Conservation (phyloP, 108 stramenopile genomes). For the Fistulifera pelliculosa region DNA sequence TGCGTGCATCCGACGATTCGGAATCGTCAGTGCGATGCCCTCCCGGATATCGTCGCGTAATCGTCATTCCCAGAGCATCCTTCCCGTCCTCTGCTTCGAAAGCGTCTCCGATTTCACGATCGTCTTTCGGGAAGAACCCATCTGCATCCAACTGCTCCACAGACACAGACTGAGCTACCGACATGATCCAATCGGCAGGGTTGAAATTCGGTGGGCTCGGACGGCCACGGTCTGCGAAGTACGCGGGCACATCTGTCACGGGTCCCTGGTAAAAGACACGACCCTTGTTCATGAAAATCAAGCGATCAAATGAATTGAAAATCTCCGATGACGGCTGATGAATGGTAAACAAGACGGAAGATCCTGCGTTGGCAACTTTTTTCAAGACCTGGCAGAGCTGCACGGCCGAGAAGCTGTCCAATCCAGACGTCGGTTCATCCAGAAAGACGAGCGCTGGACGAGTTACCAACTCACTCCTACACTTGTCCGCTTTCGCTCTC, state of each 20-base stretch:
- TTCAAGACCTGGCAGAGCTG: conserved; percentile 41
- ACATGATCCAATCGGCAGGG: conserved; percentile 77
- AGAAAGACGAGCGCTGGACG: conserved; percentile 51
- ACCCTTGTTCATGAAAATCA: conserved; percentile 38
- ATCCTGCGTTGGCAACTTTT: conserved; percentile 42
- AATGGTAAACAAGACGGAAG: conserved; percentile 47
- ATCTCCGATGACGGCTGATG: conserved; percentile 58
- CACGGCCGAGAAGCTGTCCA: conserved; percentile 45
- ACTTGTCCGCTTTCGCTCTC: conserved; percentile 55
- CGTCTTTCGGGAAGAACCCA: conserved; percentile 47
- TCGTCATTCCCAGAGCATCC: conserved; percentile 29
- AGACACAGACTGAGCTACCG: conserved; percentile 39
- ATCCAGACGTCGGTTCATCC: conserved; percentile 42
- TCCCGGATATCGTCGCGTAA: conserved; percentile 2
- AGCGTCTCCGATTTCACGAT: conserved; percentile 25
- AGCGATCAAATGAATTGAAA: conserved; percentile 36
- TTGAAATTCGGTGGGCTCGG: conserved; percentile 67
- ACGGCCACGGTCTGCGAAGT: conserved; percentile 34
- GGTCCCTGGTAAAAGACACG: conserved; percentile 27
- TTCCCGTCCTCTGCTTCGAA: conserved; percentile 27
- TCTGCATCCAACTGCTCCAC: conserved; percentile 25
- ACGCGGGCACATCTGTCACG: conserved; percentile 26
- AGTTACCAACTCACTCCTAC: conserved; percentile 62
- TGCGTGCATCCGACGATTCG: conserved; percentile 7
- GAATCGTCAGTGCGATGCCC: conserved; percentile 3